Evolutionary conservation across 805 yeast genomes (phyloP).

Genomic region (Starmerella geochares): DNA sequence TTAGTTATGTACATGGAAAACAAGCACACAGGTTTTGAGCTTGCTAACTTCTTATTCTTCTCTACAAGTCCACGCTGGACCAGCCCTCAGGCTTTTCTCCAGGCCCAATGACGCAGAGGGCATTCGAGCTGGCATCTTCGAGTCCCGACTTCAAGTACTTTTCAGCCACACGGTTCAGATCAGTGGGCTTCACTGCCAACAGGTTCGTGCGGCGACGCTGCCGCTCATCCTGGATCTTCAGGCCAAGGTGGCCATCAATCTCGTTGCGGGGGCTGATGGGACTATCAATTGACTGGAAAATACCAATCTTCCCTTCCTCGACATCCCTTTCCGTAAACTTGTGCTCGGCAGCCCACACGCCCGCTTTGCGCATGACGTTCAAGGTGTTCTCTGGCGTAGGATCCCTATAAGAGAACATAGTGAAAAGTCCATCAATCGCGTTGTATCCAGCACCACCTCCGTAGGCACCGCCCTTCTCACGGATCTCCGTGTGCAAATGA

Average conservation of each 20-base stretch:
- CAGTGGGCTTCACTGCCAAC: conserved; percentile 53
- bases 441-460: conserved; percentile 89
- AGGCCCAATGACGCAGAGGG: conserved; percentile 25
- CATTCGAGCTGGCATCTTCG: not conserved
- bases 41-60: not conserved
- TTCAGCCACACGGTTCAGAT: conserved; percentile 55
- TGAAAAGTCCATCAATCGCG: conserved; percentile 68
- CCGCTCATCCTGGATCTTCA: conserved; percentile 64
- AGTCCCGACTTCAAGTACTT: conserved; percentile 38
- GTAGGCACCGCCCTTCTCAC: conserved; percentile 96
- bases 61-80: conserved; percentile 11
- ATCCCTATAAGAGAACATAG: conserved; percentile 85
- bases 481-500: conserved; percentile 73
- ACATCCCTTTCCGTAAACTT: conserved; percentile 56
- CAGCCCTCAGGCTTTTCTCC: conserved; percentile 15
- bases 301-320: conserved; percentile 79
- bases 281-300: conserved; percentile 86
- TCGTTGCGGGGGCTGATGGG: conserved; percentile 75
- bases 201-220: conserved; percentile 69
- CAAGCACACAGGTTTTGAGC: not conserved
- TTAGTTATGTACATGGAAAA: no score
- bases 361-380: conserved; percentile 45
- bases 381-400: conserved; percentile 73
- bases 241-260: conserved; percentile 55
- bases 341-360: conserved; percentile 39